Evolutionary conservation across 2,329 filamentous ascomycete species (phyloP).

Genomic region (Ophiostoma perfectum): DNA sequence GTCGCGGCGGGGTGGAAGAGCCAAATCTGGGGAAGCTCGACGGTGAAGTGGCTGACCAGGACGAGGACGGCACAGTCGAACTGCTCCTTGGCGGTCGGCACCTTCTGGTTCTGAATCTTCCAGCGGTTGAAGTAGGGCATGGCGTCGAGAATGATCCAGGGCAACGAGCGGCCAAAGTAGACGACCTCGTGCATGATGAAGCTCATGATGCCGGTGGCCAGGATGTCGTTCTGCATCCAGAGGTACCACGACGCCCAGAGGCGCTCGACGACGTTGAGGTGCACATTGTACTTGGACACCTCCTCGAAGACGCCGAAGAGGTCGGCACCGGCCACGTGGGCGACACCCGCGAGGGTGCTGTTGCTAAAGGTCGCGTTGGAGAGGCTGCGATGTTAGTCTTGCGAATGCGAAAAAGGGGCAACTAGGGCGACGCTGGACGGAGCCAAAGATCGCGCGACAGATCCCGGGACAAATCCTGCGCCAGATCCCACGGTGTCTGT

Average conservation of each 20-base stretch:
- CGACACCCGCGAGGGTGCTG: conserved; percentile 20
- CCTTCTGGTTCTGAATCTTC: conserved; percentile 89
- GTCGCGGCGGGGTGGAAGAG: conserved; percentile 96
- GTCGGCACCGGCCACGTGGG: conserved; percentile 40
- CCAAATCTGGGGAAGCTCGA: conserved; percentile 98
- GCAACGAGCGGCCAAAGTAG: conserved; percentile 87
- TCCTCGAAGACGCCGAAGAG: conserved; percentile 58
- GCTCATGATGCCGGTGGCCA: conserved; percentile 96
- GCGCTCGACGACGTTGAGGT: conserved; percentile 79
- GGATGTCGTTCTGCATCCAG: conserved; percentile 95
- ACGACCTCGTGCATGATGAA: conserved; percentile 91
- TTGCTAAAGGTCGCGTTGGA: conserved; percentile 23
- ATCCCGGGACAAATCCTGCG: neutral
- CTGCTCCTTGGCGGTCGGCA: conserved; percentile 88
- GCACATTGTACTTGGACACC: conserved; percentile 68
- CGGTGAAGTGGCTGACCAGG: conserved; percentile 91
- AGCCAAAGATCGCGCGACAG: neutral
- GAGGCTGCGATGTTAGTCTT: conserved; percentile 17
- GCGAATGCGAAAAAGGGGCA: neutral
- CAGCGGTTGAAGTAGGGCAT: conserved; percentile 86
- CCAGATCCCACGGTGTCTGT: neutral
- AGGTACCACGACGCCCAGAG: conserved; percentile 96
- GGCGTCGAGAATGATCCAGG: conserved; percentile 87
- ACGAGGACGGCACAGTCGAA: conserved; percentile 91
- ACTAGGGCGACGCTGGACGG: neutral